Base-by-base conservation (phyloP, 805 yeast species). In the Jamesozyma jinghongensis region DNA sequence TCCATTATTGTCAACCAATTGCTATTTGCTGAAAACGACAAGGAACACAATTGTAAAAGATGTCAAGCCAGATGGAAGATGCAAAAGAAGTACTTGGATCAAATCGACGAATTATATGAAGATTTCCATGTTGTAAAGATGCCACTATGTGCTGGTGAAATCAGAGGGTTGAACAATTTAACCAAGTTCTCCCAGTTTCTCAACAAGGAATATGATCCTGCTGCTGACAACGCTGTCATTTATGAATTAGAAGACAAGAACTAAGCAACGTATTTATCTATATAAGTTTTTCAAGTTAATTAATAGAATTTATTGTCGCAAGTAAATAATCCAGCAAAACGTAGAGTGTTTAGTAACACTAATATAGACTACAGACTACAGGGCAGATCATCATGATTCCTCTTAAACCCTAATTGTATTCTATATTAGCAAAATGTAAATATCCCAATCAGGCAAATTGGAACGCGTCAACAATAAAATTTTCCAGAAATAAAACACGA, bases 111-210 rank as follows among this genome's bases (percentile, higher is more conserved):
- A 63, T 71, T 92, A 44, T 92, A 92, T 58, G 98, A 92, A 65
- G 98, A 92, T 64, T 92, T 90, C 72, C 97, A 94, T 59, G 71
- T 92, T 53, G 92, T 92, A 27, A 87, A 86, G 67, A 83, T 92
- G 79, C 99, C 99, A 3, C 76, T 90, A 59, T 77, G 92, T 50
- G 95, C 96, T 36, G 77, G 83, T 49, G 99, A 92, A 67, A 92
- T 92, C 42, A 79, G 99, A 65, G 99, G 99, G 27, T 70, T 85
- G 47, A 83, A 81, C 41, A 85, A 87, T 57, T 73, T 92, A 63
- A 80, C 76, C 61, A 75, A 79, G 61, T 92, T 92, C 57, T 85
- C 95, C 26, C 74, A 77, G 55, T 86, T 81, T 68, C 74, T 90
- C 54, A 65, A 86, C 38, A 73, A 78, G 32, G 92, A 92, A 25